Evolutionary conservation across 2,329 filamentous ascomycete species (phyloP).

Genomic region (Colletotrichum theobromicola): DNA sequence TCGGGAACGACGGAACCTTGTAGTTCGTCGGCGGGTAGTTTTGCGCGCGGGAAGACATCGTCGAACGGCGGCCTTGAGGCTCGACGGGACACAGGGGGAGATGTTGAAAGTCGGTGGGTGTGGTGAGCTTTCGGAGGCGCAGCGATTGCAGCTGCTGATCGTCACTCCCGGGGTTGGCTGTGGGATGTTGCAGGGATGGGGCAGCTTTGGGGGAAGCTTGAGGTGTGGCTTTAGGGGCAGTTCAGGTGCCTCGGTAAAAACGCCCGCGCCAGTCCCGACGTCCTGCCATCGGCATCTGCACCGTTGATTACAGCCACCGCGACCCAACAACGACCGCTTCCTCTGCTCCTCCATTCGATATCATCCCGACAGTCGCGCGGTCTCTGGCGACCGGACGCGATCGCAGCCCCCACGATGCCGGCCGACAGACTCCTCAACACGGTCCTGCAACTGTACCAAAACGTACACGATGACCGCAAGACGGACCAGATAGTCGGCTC

Average conservation of each 20-base stretch:
- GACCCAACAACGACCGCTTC: not conserved
- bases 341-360: not conserved
- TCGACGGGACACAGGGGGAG: not conserved
- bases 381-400: not conserved
- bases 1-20: constrained; percentile 75
- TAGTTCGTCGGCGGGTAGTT: constrained; percentile 58
- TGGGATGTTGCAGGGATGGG: constrained; percentile 15
- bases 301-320: not conserved
- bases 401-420: constrained; percentile 55
- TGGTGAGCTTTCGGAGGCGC: not conserved
- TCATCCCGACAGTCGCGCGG: not conserved
- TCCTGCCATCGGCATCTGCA: constrained; percentile 6
- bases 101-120: constrained; percentile 10
- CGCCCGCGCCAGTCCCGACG: constrained; percentile 2
- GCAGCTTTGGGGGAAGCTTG: not conserved
- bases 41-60: constrained; percentile 9
- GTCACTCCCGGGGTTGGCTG: constrained; percentile 1
- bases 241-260: constrained; percentile 32
- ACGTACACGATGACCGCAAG: constrained; percentile 53
- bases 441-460: constrained; percentile 65
- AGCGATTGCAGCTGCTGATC: not conserved
- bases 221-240: constrained; percentile 17
- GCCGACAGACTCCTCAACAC: constrained; percentile 71
- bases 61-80: not conserved
- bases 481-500: constrained; percentile 67